Conservation (phyloP, 169 alveolate genomes). For the Plasmodium yoelii region DNA sequence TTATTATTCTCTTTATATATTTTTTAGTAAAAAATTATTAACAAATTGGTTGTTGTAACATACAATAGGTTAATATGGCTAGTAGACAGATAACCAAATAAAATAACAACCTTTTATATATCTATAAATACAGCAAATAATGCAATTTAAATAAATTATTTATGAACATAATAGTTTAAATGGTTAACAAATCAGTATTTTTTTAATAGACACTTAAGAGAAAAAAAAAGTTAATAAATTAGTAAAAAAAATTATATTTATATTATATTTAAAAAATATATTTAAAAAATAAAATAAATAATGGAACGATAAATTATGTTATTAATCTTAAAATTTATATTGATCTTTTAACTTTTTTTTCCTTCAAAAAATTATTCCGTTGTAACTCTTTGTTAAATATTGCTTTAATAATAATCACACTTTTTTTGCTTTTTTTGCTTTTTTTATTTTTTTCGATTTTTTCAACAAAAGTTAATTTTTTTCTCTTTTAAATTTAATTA, state of each 20-base stretch:
- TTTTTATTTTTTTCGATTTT: background rate
- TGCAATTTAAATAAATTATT: constrained; percentile 12
- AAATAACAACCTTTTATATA: background rate
- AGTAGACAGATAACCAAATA: constrained; percentile 26
- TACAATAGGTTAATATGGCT: constrained; percentile 38
- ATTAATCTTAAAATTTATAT: background rate
- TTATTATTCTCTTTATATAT: background rate
- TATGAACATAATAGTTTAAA: constrained; percentile 11
- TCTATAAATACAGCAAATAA: constrained; percentile 8
- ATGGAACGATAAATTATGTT: background rate
- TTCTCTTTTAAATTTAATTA: background rate
- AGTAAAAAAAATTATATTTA: background rate
- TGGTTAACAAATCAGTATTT: constrained; percentile 10
- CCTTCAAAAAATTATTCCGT: background rate
- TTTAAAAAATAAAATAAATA: background rate
- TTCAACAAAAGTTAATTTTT: constrained; percentile 8
- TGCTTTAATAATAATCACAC: background rate
- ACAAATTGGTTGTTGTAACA: background rate
- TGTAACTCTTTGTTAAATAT: background rate
- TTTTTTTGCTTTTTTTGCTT: background rate
- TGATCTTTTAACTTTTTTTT: background rate
- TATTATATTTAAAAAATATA: background rate
- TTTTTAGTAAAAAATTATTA: constrained; percentile 8
- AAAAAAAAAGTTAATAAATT: constrained; percentile 23
- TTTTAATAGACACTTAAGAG: constrained; percentile 8